Conservation (phyloP, 306 rosid species). For the Cucurbita pepo region DNA sequence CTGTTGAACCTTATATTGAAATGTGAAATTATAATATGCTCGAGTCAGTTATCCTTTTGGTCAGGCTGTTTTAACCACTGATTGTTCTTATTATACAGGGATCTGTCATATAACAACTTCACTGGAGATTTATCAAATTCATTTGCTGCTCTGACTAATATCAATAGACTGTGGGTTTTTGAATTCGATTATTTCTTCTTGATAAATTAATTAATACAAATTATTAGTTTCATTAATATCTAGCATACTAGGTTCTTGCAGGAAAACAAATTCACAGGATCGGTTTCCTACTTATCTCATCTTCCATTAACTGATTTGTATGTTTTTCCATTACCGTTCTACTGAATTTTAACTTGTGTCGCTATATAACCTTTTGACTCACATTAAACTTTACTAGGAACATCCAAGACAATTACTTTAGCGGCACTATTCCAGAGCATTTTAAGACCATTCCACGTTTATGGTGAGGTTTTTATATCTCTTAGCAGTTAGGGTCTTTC, state of each 20-base stretch:
- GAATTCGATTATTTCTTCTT: background rate
- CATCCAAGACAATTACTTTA: conserved; percentile 59
- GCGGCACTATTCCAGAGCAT: conserved; percentile 72
- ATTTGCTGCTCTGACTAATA: conserved; percentile 53
- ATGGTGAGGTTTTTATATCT: conserved; percentile 31
- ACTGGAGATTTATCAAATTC: conserved; percentile 86
- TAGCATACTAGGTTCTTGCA: conserved; percentile 46
- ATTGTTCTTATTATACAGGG: conserved; percentile 29
- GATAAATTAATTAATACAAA: background rate
- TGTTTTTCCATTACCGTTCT: conserved; percentile 1
- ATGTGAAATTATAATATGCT: no score
- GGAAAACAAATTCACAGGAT: conserved; percentile 66
- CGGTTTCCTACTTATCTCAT: conserved; percentile 64
- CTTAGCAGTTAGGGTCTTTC: background rate
- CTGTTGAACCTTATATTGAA: background rate
- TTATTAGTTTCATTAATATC: background rate
- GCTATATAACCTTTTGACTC: background rate
- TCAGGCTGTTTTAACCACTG: background rate
- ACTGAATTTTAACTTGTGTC: background rate
- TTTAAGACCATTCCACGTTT: conserved; percentile 69
- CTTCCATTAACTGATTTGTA: conserved; percentile 76
- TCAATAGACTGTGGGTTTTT: conserved; percentile 43
- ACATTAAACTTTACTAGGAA: conserved; percentile 30
- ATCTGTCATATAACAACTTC: conserved; percentile 61
- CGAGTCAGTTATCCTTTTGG: background rate